These are phyloP conservation scores for Xylariales sp. DNA, from an alignment of 2,329 filamentous ascomycete genomes.

Conservation along the genomic window DNA sequence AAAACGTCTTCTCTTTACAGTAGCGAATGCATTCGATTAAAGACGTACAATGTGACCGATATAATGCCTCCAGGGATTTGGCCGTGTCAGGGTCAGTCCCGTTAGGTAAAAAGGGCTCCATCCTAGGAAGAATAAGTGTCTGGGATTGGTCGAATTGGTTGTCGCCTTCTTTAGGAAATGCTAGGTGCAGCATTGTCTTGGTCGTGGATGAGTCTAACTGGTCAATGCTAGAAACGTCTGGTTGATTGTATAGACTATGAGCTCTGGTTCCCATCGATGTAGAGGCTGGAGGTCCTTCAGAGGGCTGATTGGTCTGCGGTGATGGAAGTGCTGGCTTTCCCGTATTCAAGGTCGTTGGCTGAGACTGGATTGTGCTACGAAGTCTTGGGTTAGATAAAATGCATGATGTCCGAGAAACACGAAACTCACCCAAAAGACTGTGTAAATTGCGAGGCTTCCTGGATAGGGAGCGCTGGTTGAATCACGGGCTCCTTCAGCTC, in stretches of 20 bases:
- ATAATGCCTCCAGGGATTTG: slow-evolving; percentile 85
- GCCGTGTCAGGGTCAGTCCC: slow-evolving; percentile 90
- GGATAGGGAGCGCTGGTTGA: slow-evolving; percentile 61
- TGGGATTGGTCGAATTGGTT: slow-evolving; percentile 72
- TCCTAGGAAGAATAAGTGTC: slow-evolving; percentile 83
- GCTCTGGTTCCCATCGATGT: slow-evolving; percentile 49
- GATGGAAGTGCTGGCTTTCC: slow-evolving; percentile 51
- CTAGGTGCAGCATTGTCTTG: slow-evolving; percentile 69
- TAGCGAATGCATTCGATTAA: slow-evolving; percentile 95
- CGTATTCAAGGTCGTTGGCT: slow-evolving; percentile 42
- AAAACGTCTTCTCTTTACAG: slow-evolving; percentile 97
- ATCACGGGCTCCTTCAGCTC: slow-evolving; percentile 59
- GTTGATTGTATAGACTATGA: slow-evolving; percentile 70
- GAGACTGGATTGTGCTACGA: slow-evolving; percentile 52
- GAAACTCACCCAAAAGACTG: slow-evolving; percentile 63
- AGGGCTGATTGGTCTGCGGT: slow-evolving; percentile 52
- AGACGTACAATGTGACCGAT: slow-evolving; percentile 94
- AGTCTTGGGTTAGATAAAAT: slow-evolving; percentile 28
- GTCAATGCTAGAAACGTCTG: slow-evolving; percentile 66
- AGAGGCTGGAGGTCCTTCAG: slow-evolving; percentile 44
- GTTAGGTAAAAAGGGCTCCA: slow-evolving; percentile 81
- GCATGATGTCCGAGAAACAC: slow-evolving; percentile 5
- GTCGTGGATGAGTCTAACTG: slow-evolving; percentile 67
- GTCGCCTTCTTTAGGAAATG: slow-evolving; percentile 69
- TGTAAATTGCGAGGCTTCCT: slow-evolving; percentile 60